Percentiles rank a stretch among this genome's conserved stretches.
These are phyloP conservation scores for Lactifluus piperatus DNA, from an alignment of 768 basidiomycete species.

Conservation along the genomic window DNA sequence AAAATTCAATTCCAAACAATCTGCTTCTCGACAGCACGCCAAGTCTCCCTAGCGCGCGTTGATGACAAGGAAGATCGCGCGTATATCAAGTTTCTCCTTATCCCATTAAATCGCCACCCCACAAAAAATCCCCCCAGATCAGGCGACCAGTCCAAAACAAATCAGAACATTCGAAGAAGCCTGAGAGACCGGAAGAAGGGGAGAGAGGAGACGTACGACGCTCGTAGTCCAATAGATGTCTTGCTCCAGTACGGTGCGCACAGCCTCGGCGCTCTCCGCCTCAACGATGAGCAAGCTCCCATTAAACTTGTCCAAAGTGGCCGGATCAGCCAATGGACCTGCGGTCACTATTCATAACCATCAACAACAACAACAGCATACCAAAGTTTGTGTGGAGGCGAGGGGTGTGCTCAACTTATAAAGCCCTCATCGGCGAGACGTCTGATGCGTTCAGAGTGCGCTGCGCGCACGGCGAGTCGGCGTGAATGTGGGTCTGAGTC, in stretches of 20 bases:
- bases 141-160: no score
- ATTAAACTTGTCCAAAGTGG: slow-evolving; percentile 37
- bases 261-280: slow-evolving; percentile 42
- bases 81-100: slow-evolving; percentile 41
- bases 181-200: no score
- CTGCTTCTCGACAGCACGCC: no score
- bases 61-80: not conserved
- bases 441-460: not conserved
- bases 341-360: not conserved
- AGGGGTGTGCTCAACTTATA: slow-evolving; percentile 21
- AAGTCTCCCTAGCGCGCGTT: not conserved
- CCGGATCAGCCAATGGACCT: not conserved
- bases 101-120: slow-evolving; percentile 40
- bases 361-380: not conserved
- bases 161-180: not conserved
- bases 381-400: slow-evolving; percentile 30
- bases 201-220: slow-evolving; percentile 30
- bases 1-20: no score
- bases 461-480: not conserved
- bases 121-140: no score
- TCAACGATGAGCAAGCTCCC: slow-evolving; percentile 52
- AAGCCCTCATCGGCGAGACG: not conserved
- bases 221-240: slow-evolving; percentile 37
- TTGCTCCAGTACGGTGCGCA: slow-evolving; percentile 31
- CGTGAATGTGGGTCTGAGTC: not conserved